Evolutionary conservation across 768 basidiomycete genomes (phyloP), one percentile per base, ranked within the genome.

Genomic region (Pisolithus albus): DNA sequence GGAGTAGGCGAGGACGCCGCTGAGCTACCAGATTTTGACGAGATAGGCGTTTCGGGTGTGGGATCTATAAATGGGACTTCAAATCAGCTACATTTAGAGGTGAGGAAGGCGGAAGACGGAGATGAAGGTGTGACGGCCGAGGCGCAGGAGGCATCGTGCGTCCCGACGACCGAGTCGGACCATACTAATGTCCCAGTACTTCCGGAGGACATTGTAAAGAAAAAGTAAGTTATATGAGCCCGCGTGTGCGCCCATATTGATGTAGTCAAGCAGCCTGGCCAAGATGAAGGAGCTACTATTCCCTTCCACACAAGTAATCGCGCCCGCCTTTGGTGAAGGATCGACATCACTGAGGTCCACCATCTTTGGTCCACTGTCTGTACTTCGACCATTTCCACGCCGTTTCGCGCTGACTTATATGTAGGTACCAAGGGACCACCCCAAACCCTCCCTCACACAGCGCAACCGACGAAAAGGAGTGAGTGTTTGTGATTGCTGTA

Each of bases 321-420:
- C 57, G 50, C 46, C 47, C 50, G 46, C 62, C 49, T 47, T 65
- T 52, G 50, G 39, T n/a, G 23, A 58, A 1, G 9, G 49, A 15
- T 51, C 67, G 4, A 59, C 62, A 7, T 81, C 78, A 68, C 77
- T 70, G 52, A 68, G 69, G 36, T 71, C 78, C n/a, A 84, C 83
- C 1, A 85, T 86, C 24, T 86, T 86, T 57, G 83, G 82, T 19
- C 80, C 81, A 48, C 61, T 84, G 84, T 84, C 50, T 58, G 82
- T 70, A 52, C 41, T 37, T 46, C 58, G 47, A 39, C 24, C 19
- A 44, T 37, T 5, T 46, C 30, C 40, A 23, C 1, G 45, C 11
- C 11, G 13, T 38, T 13, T 8, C 46, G 10, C 39, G 63, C 34
- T 49, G 15, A 37, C 42, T 30, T 19, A 10, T 41, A 24, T 38